Base-by-base conservation (phyloP, 768 basidiomycete species). In the Podaxis rugospora region DNA sequence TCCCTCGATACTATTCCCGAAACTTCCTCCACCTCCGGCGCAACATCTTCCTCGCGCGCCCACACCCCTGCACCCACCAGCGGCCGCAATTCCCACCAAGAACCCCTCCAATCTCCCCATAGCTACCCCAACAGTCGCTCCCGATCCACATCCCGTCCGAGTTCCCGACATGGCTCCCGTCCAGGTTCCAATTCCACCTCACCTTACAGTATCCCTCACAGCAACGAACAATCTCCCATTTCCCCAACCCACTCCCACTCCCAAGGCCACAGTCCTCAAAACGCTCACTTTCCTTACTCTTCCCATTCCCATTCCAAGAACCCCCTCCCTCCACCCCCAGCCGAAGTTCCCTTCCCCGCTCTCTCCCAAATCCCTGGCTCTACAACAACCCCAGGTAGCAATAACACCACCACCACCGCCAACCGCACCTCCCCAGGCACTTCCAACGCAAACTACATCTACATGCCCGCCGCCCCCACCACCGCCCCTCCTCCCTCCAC, bases 1-100 rank as follows among this genome's bases (percentile, higher is more conserved):
- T 66, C 71, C 10, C 73, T 81, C 13, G 69, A 66, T 62, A 73
- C 76, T n/a, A 79, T 80, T 44, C 75, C 71, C 3, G 78, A 80
- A 68, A 56, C 69, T 11, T 52, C 62, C 32, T 64, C 61, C 47
- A 62, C 46, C 36, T 40, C 46, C 5, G 4, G 18, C 4, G 32
- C 51, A n/a, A 25, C 44, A 2, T 18, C 55, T 23, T 52, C 46
- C 32, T 57, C 53, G 44, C 55, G 55, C 7, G 66, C 71, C 16
- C 63, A 74, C 14, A 56, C 66, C 6, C 67, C 71, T 16, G 68
- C 70, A 28, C 66, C 71, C 10, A 71, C 78, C 9, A 70, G 65
- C 63, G 73, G 75, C 4, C 78, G 79, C 67, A 59, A 68, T 10
- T 57, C 62, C 28, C 65, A 63, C 55, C 64, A 62, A 23, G 46